Base-by-base conservation (phyloP, 176 grass and related monocot genomes). In the Avena atlantica region DNA sequence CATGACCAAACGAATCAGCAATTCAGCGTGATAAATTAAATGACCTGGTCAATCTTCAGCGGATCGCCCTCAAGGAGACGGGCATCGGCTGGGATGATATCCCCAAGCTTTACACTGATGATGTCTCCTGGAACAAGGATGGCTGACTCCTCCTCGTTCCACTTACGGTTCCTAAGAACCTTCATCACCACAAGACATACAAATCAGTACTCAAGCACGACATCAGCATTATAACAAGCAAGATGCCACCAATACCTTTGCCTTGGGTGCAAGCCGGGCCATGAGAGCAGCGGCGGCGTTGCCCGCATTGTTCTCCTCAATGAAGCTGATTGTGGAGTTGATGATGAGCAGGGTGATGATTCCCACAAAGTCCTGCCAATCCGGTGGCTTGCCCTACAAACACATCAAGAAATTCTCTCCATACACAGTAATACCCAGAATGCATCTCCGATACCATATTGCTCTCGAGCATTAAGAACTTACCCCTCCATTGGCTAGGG, bases 61-160 rank as follows among this genome's bases (percentile, higher is more conserved):
- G 94, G 91, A 86, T 96, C 94, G 3, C 94, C 94, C 29, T 93
- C 94, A 3, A 96, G 89, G 75, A 96, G 94, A 23, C 94, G 94
- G 1, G 94, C 89, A 25, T 96, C 94, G 8, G 94, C 94, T 67
- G 93, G 90, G 65, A 95, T 84, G 14, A 95, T 95, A 49, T 95
- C 93, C 51, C 93, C 93, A 15, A 95, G 90, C 79, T 95, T 95
- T 70, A 95, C 88, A 79, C 93, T 95, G 9, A 92, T 70, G 16
- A 95, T 74, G 11, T 95, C 93, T 51, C 93, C 93, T 21, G 93
- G 93, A 3, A 95, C 93, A 53, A 95, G 88, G 84, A 95, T 84
- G 80, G 93, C 93, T 0, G 93, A 71, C 2, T 95, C 93, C 79
- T 92, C 90, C 76, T 95, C 93, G 0, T 76, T 87, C 93, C 93